A percentile compares a stretch with the other conserved stretches of the same genome.
These are phyloP conservation scores for Cystobasidium sp. DNA, from an alignment of 1,284 basidiomycete genomes.

Conservation along the genomic window DNA sequence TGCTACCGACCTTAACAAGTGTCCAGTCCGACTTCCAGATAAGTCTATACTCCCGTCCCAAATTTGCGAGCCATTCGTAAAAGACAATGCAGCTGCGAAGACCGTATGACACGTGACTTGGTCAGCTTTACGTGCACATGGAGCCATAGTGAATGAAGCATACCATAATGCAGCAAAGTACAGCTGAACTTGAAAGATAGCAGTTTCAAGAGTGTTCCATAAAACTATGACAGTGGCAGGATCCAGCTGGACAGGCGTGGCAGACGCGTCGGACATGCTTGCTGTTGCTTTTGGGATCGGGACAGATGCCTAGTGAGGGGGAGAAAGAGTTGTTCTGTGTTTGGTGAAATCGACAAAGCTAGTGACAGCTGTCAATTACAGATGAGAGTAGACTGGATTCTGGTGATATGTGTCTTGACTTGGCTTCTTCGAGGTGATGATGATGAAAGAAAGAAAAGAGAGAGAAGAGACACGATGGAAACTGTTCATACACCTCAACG, in stretches of 20 bases:
- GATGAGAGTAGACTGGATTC: background rate
- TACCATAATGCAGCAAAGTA: constrained; percentile 38
- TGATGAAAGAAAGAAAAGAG: constrained; percentile 6
- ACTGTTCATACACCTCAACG: background rate
- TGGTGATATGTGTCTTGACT: background rate
- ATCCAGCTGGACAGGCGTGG: constrained; percentile 5
- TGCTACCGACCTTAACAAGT: constrained; percentile 17
- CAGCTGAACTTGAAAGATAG: constrained; percentile 20
- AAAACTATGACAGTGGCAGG: background rate
- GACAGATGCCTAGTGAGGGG: background rate
- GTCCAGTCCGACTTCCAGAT: constrained; percentile 38
- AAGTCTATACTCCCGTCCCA: constrained; percentile 9
- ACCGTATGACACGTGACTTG: background rate
- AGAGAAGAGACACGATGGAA: background rate
- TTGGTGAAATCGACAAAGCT: too few relatives aligned
- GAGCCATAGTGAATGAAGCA: background rate
- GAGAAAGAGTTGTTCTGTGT: background rate
- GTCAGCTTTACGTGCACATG: background rate
- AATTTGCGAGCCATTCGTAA: constrained; percentile 27
- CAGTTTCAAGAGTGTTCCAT: constrained; percentile 5
- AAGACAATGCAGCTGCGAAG: constrained; percentile 30
- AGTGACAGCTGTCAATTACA: background rate
- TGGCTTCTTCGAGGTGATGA: too few relatives aligned
- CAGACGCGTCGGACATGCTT: constrained; percentile 13
- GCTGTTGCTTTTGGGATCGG: background rate